Conservation (phyloP, 1,284 basidiomycete species). For the Irpex lacteus region DNA sequence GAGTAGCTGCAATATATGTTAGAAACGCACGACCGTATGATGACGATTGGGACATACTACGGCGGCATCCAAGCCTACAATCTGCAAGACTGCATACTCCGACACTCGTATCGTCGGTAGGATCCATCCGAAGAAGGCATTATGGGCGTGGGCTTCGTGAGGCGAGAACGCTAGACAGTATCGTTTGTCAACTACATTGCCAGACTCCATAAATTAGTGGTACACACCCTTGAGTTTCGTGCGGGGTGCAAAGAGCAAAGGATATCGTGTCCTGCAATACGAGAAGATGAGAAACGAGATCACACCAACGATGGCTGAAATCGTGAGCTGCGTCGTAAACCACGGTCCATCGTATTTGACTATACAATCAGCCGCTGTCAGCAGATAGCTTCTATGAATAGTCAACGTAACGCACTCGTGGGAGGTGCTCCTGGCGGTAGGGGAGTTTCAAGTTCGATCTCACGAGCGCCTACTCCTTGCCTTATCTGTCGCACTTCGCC, state of each 20-base stretch:
- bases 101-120: slow-evolving; percentile 87
- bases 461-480: no score
- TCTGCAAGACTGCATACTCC: slow-evolving; percentile 93
- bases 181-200: slow-evolving; percentile 3
- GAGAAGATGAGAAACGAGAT: slow-evolving; percentile 86
- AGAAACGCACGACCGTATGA: not conserved
- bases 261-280: slow-evolving; percentile 84
- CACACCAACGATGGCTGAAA: slow-evolving; percentile 80
- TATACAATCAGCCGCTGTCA: slow-evolving; percentile 19
- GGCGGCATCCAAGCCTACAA: slow-evolving; percentile 94
- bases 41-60: slow-evolving; percentile 52
- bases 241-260: slow-evolving; percentile 86
- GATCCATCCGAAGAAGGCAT: slow-evolving; percentile 93
- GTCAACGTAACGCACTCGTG: slow-evolving; percentile 36
- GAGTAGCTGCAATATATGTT: slow-evolving; percentile 58
- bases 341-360: slow-evolving; percentile 86
- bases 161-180: slow-evolving; percentile 74
- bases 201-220: not conserved
- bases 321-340: slow-evolving; percentile 87
- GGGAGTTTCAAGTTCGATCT: slow-evolving; percentile 1
- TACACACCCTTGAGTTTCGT: slow-evolving; percentile 87
- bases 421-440: slow-evolving; percentile 58
- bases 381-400: slow-evolving; percentile 14
- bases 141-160: slow-evolving; percentile 81
- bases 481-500: no score